Percentiles rank a stretch among this genome's conserved stretches.
Conservation (phyloP, 164 flowering plant genomes). For the Vitis cinerea region DNA sequence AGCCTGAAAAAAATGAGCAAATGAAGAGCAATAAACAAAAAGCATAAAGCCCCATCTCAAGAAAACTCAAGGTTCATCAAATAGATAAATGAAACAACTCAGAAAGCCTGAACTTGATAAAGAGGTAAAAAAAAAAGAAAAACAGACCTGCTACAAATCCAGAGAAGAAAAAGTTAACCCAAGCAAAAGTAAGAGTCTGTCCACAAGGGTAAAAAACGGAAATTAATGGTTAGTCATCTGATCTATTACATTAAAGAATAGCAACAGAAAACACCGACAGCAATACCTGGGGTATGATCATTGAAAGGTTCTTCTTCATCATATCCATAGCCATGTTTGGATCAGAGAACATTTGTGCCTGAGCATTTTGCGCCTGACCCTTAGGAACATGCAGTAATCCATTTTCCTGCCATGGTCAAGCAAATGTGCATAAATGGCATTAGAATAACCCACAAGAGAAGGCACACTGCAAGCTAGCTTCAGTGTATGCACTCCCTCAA, state of each 20-base stretch:
- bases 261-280: neutral
- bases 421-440: neutral
- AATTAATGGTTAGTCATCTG: constrained; percentile 1
- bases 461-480: neutral
- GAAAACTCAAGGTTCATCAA: no score
- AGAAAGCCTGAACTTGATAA: neutral
- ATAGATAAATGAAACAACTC: no score
- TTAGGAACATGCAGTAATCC: constrained; percentile 86
- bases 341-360: constrained; percentile 98
- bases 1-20: no score
- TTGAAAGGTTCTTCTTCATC: constrained; percentile 99
- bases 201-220: constrained; percentile 7
- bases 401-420: constrained; percentile 64
- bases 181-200: constrained; percentile 98
- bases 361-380: constrained; percentile 84
- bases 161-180: constrained; percentile 99
- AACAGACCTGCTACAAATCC: constrained; percentile 95
- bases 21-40: no score
- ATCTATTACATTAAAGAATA: neutral
- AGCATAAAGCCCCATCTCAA: no score
- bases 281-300: constrained; percentile 94
- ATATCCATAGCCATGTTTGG: constrained; percentile 99
- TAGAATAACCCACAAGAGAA: neutral
- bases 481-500: neutral
- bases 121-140: neutral